These are phyloP conservation scores for Talaromyces proteolyticus DNA, from an alignment of 495 filamentous ascomycete genomes.

Conservation along the genomic window DNA sequence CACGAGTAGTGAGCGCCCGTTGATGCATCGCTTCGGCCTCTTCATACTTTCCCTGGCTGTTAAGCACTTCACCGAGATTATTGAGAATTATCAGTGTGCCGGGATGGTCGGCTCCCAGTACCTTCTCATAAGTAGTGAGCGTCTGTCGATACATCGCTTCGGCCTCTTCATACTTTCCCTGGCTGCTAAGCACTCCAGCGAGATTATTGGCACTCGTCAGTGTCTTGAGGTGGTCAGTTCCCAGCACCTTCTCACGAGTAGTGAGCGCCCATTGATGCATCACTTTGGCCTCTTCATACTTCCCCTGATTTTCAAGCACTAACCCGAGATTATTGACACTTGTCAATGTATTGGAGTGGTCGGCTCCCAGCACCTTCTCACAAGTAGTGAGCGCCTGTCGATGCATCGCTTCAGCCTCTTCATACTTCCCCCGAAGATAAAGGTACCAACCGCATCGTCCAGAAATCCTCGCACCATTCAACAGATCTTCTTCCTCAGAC, in stretches of 20 bases:
- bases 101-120: too few species aligned
- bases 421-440: conserved; percentile 8
- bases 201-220: too few species aligned
- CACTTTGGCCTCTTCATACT: conserved; percentile 26
- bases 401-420: conserved; percentile 23
- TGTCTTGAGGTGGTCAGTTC: too few species aligned
- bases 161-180: too few species aligned
- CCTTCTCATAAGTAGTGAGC: too few species aligned
- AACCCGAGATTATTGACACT: conserved; percentile 20
- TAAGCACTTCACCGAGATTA: too few species aligned
- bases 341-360: conserved; percentile 20
- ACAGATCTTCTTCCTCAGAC: conserved; percentile 7
- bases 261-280: conserved; percentile 13
- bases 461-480: conserved; percentile 17
- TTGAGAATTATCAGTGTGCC: too few species aligned
- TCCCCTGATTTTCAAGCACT: conserved; percentile 15
- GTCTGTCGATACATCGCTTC: too few species aligned
- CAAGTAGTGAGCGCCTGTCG: conserved; percentile 12
- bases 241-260: conserved; percentile 18
- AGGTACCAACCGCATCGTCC: conserved; percentile 17
- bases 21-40: too few species aligned
- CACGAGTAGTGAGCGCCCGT: too few species aligned
- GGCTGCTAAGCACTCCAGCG: too few species aligned
- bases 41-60: too few species aligned
- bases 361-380: conserved; percentile 21